These are phyloP conservation scores for Achaetomium macrosporum DNA, from an alignment of 2,329 filamentous ascomycete genomes.

Conservation along the genomic window DNA sequence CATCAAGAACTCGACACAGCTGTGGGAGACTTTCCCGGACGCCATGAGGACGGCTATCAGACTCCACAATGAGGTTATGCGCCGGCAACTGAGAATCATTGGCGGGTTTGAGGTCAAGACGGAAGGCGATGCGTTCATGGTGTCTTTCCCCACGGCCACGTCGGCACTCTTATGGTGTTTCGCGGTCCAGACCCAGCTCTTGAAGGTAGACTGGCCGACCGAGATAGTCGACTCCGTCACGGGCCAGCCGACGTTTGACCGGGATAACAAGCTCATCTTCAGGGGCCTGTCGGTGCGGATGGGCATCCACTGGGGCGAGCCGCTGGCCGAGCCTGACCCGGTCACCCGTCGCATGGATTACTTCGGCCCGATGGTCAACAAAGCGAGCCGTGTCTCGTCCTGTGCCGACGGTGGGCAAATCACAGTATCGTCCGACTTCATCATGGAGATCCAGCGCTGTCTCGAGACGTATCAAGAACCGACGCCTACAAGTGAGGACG, in stretches of 20 bases:
- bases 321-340: conserved; percentile 91
- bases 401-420: conserved; percentile 97
- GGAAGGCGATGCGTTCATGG: conserved; percentile 99
- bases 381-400: conserved; percentile 85
- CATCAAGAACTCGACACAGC: conserved; percentile 94
- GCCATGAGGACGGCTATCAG: conserved; percentile 97
- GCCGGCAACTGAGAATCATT: conserved; percentile 83
- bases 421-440: conserved; percentile 93
- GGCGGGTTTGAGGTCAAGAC: conserved; percentile 99
- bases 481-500: conserved; percentile 69
- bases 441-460: conserved; percentile 88
- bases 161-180: conserved; percentile 95
- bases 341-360: conserved; percentile 99
- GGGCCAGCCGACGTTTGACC: conserved; percentile 75
- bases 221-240: conserved; percentile 85
- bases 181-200: conserved; percentile 79
- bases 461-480: conserved; percentile 83
- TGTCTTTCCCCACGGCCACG: conserved; percentile 93
- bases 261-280: conserved; percentile 85
- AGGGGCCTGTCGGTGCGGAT: conserved; percentile 91
- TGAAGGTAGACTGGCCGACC: conserved; percentile 87
- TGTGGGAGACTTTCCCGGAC: conserved; percentile 93
- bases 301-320: conserved; percentile 94
- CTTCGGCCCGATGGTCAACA: conserved; percentile 98
- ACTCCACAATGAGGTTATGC: conserved; percentile 95